Evolutionary conservation across 2,329 filamentous ascomycete species (phyloP).

Genomic region (Xylariaceae sp.): DNA sequence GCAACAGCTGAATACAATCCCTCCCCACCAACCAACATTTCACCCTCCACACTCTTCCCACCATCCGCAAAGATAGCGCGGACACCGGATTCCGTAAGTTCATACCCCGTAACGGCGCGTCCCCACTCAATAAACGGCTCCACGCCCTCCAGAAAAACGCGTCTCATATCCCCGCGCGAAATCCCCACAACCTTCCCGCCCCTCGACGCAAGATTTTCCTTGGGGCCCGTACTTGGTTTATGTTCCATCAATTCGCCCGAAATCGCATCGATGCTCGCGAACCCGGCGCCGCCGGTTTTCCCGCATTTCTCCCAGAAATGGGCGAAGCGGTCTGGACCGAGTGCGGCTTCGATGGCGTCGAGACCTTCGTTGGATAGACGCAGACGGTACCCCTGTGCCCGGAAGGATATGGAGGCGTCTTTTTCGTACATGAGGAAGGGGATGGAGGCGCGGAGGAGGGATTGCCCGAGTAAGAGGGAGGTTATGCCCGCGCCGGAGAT

Average conservation of each 20-base stretch:
- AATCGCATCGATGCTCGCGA: conserved; percentile 46
- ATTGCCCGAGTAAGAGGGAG: conserved; percentile 41
- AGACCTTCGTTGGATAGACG: conserved; percentile 32
- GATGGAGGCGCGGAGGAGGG: conserved; percentile 38
- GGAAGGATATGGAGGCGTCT: conserved; percentile 45
- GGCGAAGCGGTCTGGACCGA: conserved; percentile 42
- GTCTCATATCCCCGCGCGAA: conserved; percentile 57
- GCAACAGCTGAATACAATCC: conserved; percentile 58
- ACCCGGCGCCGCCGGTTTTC: conserved; percentile 54
- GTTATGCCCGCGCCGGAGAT: conserved; percentile 43
- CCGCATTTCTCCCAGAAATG: conserved; percentile 56
- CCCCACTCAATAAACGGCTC: conserved; percentile 52
- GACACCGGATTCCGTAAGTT: conserved; percentile 50
- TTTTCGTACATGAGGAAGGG: conserved; percentile 54
- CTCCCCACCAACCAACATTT: conserved; percentile 45
- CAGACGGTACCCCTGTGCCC: conserved; percentile 53
- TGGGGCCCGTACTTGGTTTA: background rate
- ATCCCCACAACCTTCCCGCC: conserved; percentile 58
- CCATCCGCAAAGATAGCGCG: conserved; percentile 56
- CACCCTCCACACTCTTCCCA: conserved; percentile 22
- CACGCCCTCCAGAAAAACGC: conserved; percentile 51
- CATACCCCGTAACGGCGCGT: conserved; percentile 53
- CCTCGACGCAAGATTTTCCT: conserved; percentile 42
- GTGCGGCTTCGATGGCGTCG: conserved; percentile 55
- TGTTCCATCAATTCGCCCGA: conserved; percentile 42